Evolutionary conservation across 177 flowering plant species (phyloP).

Genomic region (Vitis hybrid): DNA sequence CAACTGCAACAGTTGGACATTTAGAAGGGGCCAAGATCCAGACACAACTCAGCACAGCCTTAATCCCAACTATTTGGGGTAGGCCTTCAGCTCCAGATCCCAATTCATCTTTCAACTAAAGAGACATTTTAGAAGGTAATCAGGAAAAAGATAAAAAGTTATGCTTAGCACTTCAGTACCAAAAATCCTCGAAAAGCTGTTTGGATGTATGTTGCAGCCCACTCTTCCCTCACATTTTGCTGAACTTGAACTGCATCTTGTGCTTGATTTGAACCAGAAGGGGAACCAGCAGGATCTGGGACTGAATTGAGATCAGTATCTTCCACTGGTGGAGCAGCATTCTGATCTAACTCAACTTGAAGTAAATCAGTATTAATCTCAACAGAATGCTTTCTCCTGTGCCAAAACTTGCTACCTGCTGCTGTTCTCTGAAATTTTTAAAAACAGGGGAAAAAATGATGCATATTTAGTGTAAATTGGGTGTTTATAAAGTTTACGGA

Average conservation of each 20-base stretch:
- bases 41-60: not conserved
- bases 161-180: conserved; percentile 40
- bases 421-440: conserved; percentile 42
- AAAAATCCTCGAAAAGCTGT: conserved; percentile 93
- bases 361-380: conserved; percentile 38
- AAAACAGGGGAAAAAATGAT: conserved; percentile 4
- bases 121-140: not conserved
- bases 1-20: not conserved
- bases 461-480: not conserved
- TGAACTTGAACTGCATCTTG: conserved; percentile 36
- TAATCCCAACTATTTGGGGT: no score
- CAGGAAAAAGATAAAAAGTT: not conserved
- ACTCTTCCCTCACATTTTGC: conserved; percentile 47
- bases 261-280: conserved; percentile 41
- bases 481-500: not conserved
- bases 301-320: conserved; percentile 30
- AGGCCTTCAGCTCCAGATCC: no score
- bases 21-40: not conserved
- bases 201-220: conserved; percentile 86
- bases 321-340: conserved; percentile 25
- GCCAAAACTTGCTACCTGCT: conserved; percentile 44
- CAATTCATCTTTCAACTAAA: not conserved
- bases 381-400: conserved; percentile 58
- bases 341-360: conserved; percentile 42
- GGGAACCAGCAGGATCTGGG: conserved; percentile 37